Percentiles rank a stretch among this genome's conserved stretches.
Conservation (phyloP, 225 moss, liverwort and hornwort genomes). For the Sphagnum tenellum region DNA sequence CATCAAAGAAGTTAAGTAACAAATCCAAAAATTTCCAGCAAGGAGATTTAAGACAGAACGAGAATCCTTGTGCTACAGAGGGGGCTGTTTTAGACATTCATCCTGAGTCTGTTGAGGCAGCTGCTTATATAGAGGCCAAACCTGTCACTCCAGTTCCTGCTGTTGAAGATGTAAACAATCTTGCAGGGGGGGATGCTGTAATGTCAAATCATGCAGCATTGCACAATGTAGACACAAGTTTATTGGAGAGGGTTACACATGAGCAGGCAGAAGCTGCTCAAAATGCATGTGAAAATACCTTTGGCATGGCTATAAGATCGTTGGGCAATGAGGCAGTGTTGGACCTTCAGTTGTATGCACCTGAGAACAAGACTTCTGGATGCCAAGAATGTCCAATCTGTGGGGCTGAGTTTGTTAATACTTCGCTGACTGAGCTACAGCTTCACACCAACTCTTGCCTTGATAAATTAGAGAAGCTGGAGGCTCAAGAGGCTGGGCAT, state of each 20-base stretch:
- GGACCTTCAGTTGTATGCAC: constrained; percentile 24
- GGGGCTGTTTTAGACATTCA: no score
- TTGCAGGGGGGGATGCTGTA: constrained; percentile 6
- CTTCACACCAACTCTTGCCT: constrained; percentile 57
- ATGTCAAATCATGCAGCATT: neutral
- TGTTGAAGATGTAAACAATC: constrained; percentile 48
- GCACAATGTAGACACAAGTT: constrained; percentile 7
- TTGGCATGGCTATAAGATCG: constrained; percentile 27
- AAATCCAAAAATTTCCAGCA: no score
- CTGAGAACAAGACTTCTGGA: constrained; percentile 6
- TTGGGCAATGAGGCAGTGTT: constrained; percentile 40
- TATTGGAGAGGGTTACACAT: constrained; percentile 12
- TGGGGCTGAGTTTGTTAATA: constrained; percentile 24
- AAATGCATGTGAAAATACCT: neutral
- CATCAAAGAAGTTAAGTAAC: no score
- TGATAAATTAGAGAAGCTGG: constrained; percentile 29
- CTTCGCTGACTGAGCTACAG: constrained; percentile 32
- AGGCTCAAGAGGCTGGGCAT: constrained; percentile 16
- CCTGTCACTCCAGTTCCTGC: constrained; percentile 4
- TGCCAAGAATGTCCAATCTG: constrained; percentile 52
- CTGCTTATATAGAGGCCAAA: no score
- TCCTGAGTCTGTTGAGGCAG: no score
- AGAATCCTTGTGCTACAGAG: no score
- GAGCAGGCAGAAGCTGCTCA: constrained; percentile 8
- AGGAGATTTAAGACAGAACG: no score